phyloP scores from a whole-genome alignment of 2,329 filamentous ascomycete genomes.

The Exophiala bonariae region DNA sequence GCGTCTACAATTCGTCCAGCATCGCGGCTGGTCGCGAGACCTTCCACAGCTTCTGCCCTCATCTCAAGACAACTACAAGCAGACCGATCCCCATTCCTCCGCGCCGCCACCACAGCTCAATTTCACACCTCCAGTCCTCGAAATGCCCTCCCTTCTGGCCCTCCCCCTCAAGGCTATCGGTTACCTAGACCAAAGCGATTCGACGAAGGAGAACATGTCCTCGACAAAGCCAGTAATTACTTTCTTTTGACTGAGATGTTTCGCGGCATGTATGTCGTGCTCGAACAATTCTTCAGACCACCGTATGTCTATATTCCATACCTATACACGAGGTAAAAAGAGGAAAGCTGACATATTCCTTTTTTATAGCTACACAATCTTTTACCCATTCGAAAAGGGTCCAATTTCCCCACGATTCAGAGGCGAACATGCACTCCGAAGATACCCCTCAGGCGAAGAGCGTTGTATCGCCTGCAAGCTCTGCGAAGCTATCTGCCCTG shows the following conservation, averaged over 20 bases:
- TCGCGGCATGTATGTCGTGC: slow-evolving; percentile 93
- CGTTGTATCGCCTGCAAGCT: slow-evolving; percentile 99
- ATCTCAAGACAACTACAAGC: slow-evolving; percentile 24
- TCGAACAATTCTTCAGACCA: slow-evolving; percentile 98
- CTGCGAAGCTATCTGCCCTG: slow-evolving; percentile 96
- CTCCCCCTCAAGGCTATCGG: slow-evolving; percentile 79
- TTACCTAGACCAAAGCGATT: slow-evolving; percentile 71
- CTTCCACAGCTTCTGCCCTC: slow-evolving; percentile 34
- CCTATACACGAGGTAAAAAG: too few species aligned
- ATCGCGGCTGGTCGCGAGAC: slow-evolving; percentile 45
- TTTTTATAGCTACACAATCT: slow-evolving; percentile 87
- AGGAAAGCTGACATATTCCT: not conserved
- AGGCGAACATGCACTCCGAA: slow-evolving; percentile 92
- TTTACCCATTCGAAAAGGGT: slow-evolving; percentile 98
- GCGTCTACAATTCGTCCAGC: slow-evolving; percentile 44
- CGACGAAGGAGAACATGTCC: slow-evolving; percentile 76
- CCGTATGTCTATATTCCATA: slow-evolving; percentile 66
- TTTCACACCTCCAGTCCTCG: slow-evolving; percentile 65
- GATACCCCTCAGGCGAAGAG: slow-evolving; percentile 97
- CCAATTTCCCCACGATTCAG: slow-evolving; percentile 97
- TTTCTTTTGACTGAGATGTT: slow-evolving; percentile 96
- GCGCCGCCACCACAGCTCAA: slow-evolving; percentile 48
- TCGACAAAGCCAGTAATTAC: slow-evolving; percentile 87
- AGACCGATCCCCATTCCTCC: slow-evolving; percentile 34
- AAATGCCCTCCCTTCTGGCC: slow-evolving; percentile 68